These are phyloP conservation scores for Chlamydomonas incerta DNA, from an alignment of 139 green algal species.

Conservation along the genomic window DNA sequence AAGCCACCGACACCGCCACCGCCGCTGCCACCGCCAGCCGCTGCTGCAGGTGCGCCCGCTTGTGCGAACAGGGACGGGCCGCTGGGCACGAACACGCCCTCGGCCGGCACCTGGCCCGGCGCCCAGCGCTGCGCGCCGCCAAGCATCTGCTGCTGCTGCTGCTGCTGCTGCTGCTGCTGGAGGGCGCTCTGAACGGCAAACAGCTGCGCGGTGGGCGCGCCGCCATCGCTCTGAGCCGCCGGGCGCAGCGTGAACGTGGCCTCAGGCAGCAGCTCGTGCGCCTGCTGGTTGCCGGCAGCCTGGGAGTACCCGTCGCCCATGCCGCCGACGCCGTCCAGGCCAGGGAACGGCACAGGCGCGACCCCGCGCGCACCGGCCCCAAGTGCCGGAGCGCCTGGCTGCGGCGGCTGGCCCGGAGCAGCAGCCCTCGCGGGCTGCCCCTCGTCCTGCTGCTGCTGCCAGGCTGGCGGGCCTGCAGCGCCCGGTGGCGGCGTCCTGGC, in stretches of 20 bases:
- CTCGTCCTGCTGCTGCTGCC: background rate
- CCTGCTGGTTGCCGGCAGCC: no score
- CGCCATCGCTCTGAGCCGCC: no score
- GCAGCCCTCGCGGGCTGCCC: no score
- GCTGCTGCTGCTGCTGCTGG: background rate
- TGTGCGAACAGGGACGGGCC: slow-evolving; percentile 4
- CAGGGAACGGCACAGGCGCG: background rate
- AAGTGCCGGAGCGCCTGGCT: no score
- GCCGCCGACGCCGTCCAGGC: background rate
- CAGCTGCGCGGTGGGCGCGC: no score
- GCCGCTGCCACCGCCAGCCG: background rate
- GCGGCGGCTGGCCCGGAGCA: no score
- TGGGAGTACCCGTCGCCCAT: no score
- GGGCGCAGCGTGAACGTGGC: no score
- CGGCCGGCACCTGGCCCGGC: background rate
- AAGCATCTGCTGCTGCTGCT: background rate
- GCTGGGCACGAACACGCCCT: slow-evolving; percentile 7
- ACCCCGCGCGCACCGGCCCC: background rate
- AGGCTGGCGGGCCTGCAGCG: background rate
- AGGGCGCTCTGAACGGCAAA: background rate
- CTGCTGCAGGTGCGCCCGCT: background rate
- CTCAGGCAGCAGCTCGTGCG: background rate
- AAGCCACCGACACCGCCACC: no score
- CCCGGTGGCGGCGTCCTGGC: slow-evolving; percentile 13
- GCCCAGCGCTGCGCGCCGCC: background rate